Percentiles rank a stretch among this genome's conserved stretches.
Conservation (phyloP, 192 early-diverging fungal species). For the Phycomyces blakesleeanus region DNA sequence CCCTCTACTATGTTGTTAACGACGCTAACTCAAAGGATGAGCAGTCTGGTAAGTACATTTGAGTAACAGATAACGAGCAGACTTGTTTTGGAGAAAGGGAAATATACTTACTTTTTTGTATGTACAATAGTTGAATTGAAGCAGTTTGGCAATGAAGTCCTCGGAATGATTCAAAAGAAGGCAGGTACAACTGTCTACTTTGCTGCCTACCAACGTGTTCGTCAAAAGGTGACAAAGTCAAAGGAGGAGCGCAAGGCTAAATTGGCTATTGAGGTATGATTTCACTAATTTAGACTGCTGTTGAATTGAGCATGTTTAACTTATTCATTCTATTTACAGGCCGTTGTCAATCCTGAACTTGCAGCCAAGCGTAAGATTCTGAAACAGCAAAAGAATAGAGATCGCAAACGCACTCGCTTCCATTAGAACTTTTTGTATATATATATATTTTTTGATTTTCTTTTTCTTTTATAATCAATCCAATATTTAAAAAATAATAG, state of each 20-base stretch:
- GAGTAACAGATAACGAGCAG: not conserved
- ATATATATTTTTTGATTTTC: not conserved
- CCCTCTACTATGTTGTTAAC: conserved; percentile 78
- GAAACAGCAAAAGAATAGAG: not conserved
- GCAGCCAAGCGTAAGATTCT: conserved; percentile 25
- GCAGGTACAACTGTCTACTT: conserved; percentile 74
- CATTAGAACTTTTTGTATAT: not conserved
- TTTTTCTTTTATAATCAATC: not conserved
- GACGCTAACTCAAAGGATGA: conserved; percentile 63
- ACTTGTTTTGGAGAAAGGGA: not conserved
- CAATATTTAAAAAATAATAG: not conserved
- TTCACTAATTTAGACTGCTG: not conserved
- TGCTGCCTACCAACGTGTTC: conserved; percentile 60
- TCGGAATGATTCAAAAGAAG: conserved; percentile 68
- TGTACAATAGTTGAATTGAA: conserved; percentile 60
- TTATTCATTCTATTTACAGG: not conserved
- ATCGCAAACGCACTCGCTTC: conserved; percentile 8
- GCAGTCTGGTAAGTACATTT: conserved; percentile 51
- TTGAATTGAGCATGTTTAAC: not conserved
- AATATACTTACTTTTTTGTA: not conserved
- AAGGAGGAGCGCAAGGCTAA: conserved; percentile 19
- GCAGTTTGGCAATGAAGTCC: conserved; percentile 73
- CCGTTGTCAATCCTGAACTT: conserved; percentile 17
- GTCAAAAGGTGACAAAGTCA: conserved; percentile 47
- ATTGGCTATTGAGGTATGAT: conserved; percentile 11